phyloP scores from a whole-genome alignment of 305 asterid genomes.

The Salvia sclarea region DNA sequence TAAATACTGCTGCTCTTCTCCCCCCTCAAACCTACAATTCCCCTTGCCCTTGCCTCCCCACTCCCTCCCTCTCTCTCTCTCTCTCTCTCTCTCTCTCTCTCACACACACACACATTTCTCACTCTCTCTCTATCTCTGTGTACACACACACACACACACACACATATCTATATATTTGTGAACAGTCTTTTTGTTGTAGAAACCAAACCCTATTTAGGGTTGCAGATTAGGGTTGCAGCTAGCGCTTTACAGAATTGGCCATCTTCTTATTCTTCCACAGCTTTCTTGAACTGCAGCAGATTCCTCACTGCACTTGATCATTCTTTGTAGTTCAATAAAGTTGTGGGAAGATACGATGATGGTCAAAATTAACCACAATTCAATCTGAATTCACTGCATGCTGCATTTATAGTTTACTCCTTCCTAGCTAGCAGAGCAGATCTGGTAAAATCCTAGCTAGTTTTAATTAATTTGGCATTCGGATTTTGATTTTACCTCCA shows the following conservation, averaged over 20 bases:
- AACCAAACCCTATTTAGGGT: slow-evolving; percentile 53
- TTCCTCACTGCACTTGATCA: slow-evolving; percentile 6
- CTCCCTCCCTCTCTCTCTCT: background rate
- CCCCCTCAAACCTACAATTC: slow-evolving; percentile 34
- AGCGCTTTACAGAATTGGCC: slow-evolving; percentile 32
- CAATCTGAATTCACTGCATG: background rate
- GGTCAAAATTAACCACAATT: slow-evolving; percentile 31
- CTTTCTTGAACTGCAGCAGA: slow-evolving; percentile 72
- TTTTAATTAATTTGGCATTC: background rate
- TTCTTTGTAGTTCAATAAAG: slow-evolving; percentile 55
- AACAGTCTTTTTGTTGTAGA: slow-evolving; percentile 2
- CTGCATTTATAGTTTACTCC: too few relatives aligned
- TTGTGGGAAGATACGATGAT: slow-evolving; percentile 64
- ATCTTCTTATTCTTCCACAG: slow-evolving; percentile 71
- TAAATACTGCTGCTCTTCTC: slow-evolving; percentile 43
- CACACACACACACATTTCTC: background rate
- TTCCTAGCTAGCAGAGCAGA: slow-evolving; percentile 19
- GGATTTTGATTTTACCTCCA: background rate
- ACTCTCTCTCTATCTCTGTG: background rate
- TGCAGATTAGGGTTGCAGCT: slow-evolving; percentile 42
- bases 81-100: background rate
- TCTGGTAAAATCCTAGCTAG: slow-evolving; percentile 12
- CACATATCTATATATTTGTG: background rate
- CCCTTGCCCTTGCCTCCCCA: background rate
- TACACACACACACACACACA: background rate